phyloP scores from a whole-genome alignment of 2,329 filamentous ascomycete species.

The Zopfia rhizophila region DNA sequence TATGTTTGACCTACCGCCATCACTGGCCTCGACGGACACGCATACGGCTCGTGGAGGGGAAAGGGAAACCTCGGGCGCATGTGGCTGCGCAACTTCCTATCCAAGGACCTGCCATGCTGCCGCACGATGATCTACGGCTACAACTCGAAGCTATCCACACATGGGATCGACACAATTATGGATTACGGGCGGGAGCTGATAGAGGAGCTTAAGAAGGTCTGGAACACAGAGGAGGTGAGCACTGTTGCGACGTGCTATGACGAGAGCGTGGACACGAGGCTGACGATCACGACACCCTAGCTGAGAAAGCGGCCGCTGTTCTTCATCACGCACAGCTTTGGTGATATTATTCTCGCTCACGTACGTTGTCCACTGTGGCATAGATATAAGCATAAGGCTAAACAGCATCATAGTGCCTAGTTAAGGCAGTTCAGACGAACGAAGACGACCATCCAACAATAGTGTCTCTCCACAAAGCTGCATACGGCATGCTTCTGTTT shows the following conservation, averaged over 20 bases:
- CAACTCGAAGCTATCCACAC: conserved; percentile 43
- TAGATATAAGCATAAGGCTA: conserved; percentile 6
- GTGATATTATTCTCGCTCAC: conserved; percentile 40
- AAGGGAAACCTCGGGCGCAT: conserved; percentile 12
- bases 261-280: too few relatives aligned
- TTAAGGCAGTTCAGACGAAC: conserved; percentile 6
- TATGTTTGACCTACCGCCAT: too few relatives aligned
- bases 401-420: conserved; percentile 14
- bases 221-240: conserved; percentile 19
- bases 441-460: conserved; percentile 13
- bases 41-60: conserved; percentile 18
- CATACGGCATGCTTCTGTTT: conserved; percentile 25
- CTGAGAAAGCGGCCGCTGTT: conserved; percentile 27
- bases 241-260: conserved; percentile 27
- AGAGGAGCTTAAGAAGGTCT: conserved; percentile 20
- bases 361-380: conserved; percentile 18
- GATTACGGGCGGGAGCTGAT: conserved; percentile 26
- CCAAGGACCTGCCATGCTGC: conserved; percentile 18
- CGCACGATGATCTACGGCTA: conserved; percentile 46
- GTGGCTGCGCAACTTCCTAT: conserved; percentile 21
- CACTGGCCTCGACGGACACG: conserved; percentile 18
- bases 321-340: conserved; percentile 35
- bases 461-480: conserved; percentile 16
- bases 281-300: conserved; percentile 33
- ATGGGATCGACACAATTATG: conserved; percentile 31